phyloP scores from a whole-genome alignment of 345 rosid genomes.

The Moringa oleifera region DNA sequence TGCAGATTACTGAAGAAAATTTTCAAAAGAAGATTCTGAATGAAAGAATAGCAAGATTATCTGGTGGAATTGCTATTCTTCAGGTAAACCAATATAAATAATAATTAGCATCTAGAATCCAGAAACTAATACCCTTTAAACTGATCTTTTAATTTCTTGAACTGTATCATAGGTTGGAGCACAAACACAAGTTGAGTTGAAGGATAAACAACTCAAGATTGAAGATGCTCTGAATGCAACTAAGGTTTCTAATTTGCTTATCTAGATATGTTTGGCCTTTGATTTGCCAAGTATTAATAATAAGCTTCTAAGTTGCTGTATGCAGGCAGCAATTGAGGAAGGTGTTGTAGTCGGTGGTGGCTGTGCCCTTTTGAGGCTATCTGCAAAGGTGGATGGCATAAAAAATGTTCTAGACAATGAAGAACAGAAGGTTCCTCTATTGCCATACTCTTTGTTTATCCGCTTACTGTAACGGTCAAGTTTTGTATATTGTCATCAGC shows the following conservation, averaged over 20 bases:
- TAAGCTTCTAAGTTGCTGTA: constrained; percentile 17
- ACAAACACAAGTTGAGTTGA: constrained; percentile 82
- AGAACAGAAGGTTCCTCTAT: constrained; percentile 62
- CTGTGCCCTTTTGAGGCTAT: constrained; percentile 73
- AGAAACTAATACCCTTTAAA: background rate
- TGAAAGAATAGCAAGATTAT: constrained; percentile 81
- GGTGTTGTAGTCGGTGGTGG: constrained; percentile 95
- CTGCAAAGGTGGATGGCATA: constrained; percentile 57
- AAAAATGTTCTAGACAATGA: constrained; percentile 63
- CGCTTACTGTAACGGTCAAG: background rate
- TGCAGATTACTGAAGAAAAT: constrained; percentile 64
- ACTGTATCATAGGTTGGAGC: constrained; percentile 70
- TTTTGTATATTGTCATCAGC: background rate
- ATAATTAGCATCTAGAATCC: background rate
- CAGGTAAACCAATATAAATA: constrained; percentile 40
- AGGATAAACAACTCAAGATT: constrained; percentile 77
- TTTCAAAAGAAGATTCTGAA: constrained; percentile 74
- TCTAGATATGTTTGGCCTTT: background rate
- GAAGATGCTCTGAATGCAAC: constrained; percentile 98
- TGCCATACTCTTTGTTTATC: background rate
- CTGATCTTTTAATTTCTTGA: constrained; percentile 9
- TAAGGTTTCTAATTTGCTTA: constrained; percentile 44
- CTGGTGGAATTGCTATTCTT: constrained; percentile 80
- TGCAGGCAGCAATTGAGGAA: constrained; percentile 93
- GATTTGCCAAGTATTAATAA: constrained; percentile 1